These are phyloP conservation scores for Suillus subalutaceus DNA, from an alignment of 768 basidiomycete species.

Conservation along the genomic window DNA sequence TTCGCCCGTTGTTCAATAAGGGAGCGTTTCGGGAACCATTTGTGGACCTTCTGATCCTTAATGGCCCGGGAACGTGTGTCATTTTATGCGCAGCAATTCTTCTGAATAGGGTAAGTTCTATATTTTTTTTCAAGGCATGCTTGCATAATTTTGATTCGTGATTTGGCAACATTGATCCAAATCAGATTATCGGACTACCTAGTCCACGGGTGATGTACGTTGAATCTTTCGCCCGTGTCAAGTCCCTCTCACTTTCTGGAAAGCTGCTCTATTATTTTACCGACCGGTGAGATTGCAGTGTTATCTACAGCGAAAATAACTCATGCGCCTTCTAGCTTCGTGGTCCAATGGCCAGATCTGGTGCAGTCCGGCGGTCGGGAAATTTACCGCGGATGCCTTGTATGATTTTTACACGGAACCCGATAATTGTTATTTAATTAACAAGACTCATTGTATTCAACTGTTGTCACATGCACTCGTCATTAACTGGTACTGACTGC, in stretches of 20 bases:
- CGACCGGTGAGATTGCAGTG: slow-evolving; percentile 66
- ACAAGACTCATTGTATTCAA: not conserved
- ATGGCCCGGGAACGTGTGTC: slow-evolving; percentile 95
- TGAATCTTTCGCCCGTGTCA: slow-evolving; percentile 92
- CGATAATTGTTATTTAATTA: not conserved
- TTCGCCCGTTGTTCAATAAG: slow-evolving; percentile 48
- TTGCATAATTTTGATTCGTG: slow-evolving; percentile 3
- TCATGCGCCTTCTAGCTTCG: slow-evolving; percentile 55
- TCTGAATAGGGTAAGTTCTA: slow-evolving; percentile 64
- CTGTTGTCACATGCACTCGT: too few species aligned
- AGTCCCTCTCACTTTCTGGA: slow-evolving; percentile 79
- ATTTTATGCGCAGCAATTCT: slow-evolving; percentile 72
- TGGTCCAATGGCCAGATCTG: slow-evolving; percentile 88
- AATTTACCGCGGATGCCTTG: slow-evolving; percentile 65
- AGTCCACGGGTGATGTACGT: slow-evolving; percentile 82
- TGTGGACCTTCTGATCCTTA: slow-evolving; percentile 82
- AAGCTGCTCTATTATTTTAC: slow-evolving; percentile 80
- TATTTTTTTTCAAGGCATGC: not conserved
- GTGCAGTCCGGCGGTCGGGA: slow-evolving; percentile 43
- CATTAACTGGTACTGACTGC: not conserved
- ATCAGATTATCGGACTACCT: slow-evolving; percentile 73
- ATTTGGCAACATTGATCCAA: slow-evolving; percentile 16
- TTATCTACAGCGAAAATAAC: slow-evolving; percentile 61
- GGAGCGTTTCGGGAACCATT: slow-evolving; percentile 35
- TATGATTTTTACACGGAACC: slow-evolving; percentile 40